phyloP scores from a whole-genome alignment of 768 basidiomycete species.

The Podaxis sp. region DNA sequence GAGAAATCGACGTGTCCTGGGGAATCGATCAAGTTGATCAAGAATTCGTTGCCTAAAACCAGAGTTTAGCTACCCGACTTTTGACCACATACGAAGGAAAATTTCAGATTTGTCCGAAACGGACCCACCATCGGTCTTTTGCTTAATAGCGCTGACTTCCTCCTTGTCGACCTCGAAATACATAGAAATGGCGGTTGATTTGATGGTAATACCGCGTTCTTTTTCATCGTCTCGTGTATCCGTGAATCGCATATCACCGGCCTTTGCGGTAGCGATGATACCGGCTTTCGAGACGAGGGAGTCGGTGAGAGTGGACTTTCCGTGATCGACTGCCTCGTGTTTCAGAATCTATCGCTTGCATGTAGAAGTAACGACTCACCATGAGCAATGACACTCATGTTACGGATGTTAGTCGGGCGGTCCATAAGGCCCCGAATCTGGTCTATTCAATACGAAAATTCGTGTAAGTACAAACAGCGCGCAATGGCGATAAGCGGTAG shows the following conservation, averaged over 20 bases:
- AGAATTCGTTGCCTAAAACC: conserved; percentile 81
- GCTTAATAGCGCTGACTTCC: conserved; percentile 80
- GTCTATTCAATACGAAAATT: conserved; percentile 43
- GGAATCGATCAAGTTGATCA: conserved; percentile 99
- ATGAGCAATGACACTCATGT: conserved; percentile 94
- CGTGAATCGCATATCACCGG: conserved; percentile 96
- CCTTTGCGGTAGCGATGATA: conserved; percentile 94
- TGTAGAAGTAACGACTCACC: conserved; percentile 47
- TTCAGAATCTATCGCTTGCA: conserved; percentile 15
- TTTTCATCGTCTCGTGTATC: conserved; percentile 98
- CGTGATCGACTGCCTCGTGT: conserved; percentile 84
- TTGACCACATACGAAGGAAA: conserved; percentile 9
- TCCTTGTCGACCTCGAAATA: conserved; percentile 97
- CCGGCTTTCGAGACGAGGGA: conserved; percentile 99
- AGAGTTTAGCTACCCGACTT: conserved; percentile 15
- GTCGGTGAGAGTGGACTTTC: conserved; percentile 99
- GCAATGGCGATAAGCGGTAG: not conserved
- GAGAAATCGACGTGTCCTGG: conserved; percentile 99
- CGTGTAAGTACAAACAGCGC: conserved; percentile 15
- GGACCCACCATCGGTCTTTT: conserved; percentile 85
- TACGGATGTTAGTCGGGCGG: conserved; percentile 88
- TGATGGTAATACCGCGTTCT: conserved; percentile 99
- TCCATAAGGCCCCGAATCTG: conserved; percentile 90
- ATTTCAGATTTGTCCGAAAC: conserved; percentile 5
- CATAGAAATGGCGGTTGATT: conserved; percentile 99